Evolutionary conservation across 495 filamentous ascomycete species (phyloP), one percentile per base, ranked within the genome.

Genomic region (Daldinia caldariorum): DNA sequence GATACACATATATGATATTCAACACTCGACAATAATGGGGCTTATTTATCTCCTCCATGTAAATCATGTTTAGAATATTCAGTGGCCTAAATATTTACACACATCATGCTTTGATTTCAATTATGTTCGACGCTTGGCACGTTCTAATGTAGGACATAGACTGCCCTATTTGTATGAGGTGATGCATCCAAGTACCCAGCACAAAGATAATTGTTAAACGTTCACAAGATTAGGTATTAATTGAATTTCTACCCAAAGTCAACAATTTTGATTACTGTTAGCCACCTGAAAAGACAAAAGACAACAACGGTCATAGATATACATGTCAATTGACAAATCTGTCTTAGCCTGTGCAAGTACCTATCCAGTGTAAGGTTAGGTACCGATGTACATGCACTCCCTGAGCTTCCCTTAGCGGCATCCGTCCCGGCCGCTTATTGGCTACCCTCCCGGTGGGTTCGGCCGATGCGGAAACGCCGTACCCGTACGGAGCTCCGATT

Each of bases 391-490:
- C 47, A 26, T 26, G 26, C 26, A 26, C 26, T 26, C 3, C 39
- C 12, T n/a, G 12, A 13, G 39, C 13, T 29, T 26, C 47, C 22
- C 10, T 6, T 51, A 51, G 10, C 47, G 13, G 20, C 49, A 32
- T 16, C 49, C 20, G 49, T 3, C 26, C 34, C 35, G 13, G 16
- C 35, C 32, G 39, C 32, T 53, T 38, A 69, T 69, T 69, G 66
- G 66, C 29, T 54, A 63, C 60, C 60, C 12, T 56, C 50, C 66
- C 47, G 35, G 54, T 37, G 37, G 45, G 55, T 59, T 29, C 55
- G 41, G 66, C 31, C 58, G 16, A 7, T 6, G 18, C 58, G 31
- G 58, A 67, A 67, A 54, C 22, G 54, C 20, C 22, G 18, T 35
- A 26, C 26, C 38, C n/a, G 16, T 37, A 20, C 32, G 31, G 29